Evolutionary conservation across 129 eudicot genomes (phyloP), one percentile per base, ranked within the genome.

Genomic region (Smallanthus sonchifolius): DNA sequence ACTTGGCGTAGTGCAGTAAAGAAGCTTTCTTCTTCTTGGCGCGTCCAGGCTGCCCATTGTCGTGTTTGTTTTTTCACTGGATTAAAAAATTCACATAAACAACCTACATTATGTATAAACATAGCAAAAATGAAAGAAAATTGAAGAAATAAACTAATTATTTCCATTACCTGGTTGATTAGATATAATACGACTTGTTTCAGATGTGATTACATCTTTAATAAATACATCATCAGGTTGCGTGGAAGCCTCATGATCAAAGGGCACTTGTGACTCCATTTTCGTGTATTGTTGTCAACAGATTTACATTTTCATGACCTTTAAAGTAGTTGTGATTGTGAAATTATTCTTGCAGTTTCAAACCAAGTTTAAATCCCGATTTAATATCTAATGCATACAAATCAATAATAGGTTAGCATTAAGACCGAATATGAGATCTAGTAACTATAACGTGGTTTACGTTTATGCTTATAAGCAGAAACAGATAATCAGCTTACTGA

Each of bases 41-140:
- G 96, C 28, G 98, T 92, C 98, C 98, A 92, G 37, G 96, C 96
- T 87, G 98, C 98, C 98, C 98, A 92, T 61, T 92, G 92, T 7
- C 98, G 83, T 68, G 95, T 81, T 79, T 78, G 95, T 72, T 88
- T 90, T 79, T 85, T 85, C 19, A 42, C 96, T 92, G 73, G 71
- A 37, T 77, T 40, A 24, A 24, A 24, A 24, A 24, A 24, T 0
- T 24, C 42, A 6, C 42, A 38, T 24, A 55, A 55, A 7, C 34
- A 9, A 55, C 56, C 56, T 17, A 19, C 34, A 7, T 54, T 54
- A 54, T 7, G 7, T 7, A 24, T 10, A 24, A 19, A 28, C 2
- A 17, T 59, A 59, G 7, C n/a, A 30, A 4, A 59, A 30, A 28
- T 4, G 38, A 57, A 24, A 57, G 14, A 8, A 55, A 4, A 34